Percentiles rank a stretch among this genome's conserved stretches.
phyloP scores from a whole-genome alignment of 139 green algal species.

The Coccomyxa sp. region DNA sequence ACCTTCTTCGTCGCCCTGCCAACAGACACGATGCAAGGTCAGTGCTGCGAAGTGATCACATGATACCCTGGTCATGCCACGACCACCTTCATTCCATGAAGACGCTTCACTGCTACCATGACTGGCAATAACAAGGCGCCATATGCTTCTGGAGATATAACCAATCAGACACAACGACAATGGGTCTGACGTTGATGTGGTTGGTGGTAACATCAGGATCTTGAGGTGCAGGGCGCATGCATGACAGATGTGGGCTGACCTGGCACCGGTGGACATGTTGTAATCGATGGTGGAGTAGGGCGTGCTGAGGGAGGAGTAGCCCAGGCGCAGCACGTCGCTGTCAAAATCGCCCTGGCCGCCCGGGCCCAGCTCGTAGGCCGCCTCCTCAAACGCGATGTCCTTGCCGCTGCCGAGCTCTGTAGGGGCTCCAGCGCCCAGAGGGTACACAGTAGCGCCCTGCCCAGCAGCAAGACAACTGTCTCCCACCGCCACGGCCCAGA shows the following conservation, averaged over 20 bases:
- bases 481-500: background rate
- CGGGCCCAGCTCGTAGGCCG: constrained; percentile 1
- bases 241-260: constrained; percentile 1
- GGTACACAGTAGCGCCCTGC: constrained; percentile 1
- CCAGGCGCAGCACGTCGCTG: constrained; percentile 63
- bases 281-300: constrained; percentile 71
- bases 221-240: too few species aligned
- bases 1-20: constrained; percentile 66
- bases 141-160: too few species aligned
- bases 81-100: background rate
- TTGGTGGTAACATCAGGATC: too few species aligned
- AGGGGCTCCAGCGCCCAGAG: background rate
- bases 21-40: background rate
- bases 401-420: background rate
- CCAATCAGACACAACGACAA: too few species aligned
- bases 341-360: constrained; percentile 69
- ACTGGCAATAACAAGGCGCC: too few species aligned
- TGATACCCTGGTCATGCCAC: background rate
- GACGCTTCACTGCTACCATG: background rate
- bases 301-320: constrained; percentile 75
- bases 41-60: background rate
- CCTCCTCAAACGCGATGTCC: constrained; percentile 2
- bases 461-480: too few species aligned
- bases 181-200: too few species aligned
- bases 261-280: constrained; percentile 60